Evolutionary conservation across 768 basidiomycete genomes (phyloP).

Genomic region (Tephrocybe sp.): DNA sequence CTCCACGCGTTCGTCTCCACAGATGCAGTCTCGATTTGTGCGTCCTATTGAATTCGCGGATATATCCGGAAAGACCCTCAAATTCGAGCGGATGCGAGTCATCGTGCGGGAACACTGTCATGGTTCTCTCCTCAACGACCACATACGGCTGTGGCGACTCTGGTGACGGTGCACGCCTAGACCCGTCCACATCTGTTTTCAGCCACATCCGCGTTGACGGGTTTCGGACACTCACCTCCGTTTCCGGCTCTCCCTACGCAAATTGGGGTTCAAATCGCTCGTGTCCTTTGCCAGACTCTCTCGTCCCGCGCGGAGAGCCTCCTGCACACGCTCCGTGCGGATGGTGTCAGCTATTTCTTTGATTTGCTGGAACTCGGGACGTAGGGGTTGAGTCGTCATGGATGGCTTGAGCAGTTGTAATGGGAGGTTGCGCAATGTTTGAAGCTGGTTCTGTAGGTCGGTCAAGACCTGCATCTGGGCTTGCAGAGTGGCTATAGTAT

Average conservation of each 20-base stretch:
- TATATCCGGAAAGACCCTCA: slow-evolving; percentile 49
- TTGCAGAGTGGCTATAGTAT: slow-evolving; percentile 25
- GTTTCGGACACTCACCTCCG: slow-evolving; percentile 44
- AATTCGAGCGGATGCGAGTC: slow-evolving; percentile 37
- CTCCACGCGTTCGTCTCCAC: slow-evolving; percentile 39
- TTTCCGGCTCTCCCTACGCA: slow-evolving; percentile 51
- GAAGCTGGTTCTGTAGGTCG: slow-evolving; percentile 43
- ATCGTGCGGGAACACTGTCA: slow-evolving; percentile 44
- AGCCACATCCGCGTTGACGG: slow-evolving; percentile 7
- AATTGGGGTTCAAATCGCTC: slow-evolving; percentile 42
- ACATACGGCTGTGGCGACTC: slow-evolving; percentile 61
- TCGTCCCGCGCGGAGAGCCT: slow-evolving; percentile 52
- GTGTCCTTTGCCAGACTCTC: slow-evolving; percentile 54
- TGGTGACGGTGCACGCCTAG: slow-evolving; percentile 50
- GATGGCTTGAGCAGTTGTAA: slow-evolving; percentile 41
- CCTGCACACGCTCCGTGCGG: slow-evolving; percentile 52
- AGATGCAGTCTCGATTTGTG: slow-evolving; percentile 50
- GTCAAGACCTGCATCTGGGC: slow-evolving; percentile 45
- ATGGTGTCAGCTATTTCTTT: slow-evolving; percentile 46
- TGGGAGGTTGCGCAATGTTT: slow-evolving; percentile 45
- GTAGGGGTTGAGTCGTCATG: slow-evolving; percentile 23
- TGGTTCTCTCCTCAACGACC: slow-evolving; percentile 36
- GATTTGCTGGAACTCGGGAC: slow-evolving; percentile 44
- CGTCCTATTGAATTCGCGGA: slow-evolving; percentile 53
- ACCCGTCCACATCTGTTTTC: background rate